A percentile compares a stretch with the other conserved stretches of the same genome.
Evolutionary conservation across 441 rosid genomes (phyloP).

Genomic region (Pelargonium citronellum): DNA sequence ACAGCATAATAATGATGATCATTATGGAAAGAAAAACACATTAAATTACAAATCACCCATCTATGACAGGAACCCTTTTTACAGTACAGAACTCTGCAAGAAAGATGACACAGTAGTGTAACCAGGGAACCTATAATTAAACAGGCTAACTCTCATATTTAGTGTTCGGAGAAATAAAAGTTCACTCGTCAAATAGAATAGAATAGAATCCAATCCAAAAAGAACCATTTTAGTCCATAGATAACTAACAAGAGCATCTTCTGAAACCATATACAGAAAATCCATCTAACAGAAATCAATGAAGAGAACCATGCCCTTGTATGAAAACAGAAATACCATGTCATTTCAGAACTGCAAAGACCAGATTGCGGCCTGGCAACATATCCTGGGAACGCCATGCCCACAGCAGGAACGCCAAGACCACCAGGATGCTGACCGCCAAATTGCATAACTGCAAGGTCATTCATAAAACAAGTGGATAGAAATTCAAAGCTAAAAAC

Average conservation of each 20-base stretch:
- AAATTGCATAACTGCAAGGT: conserved; percentile 71
- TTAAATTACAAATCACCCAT: neutral
- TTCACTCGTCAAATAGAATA: neutral
- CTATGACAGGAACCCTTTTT: neutral
- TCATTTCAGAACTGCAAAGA: conserved; percentile 83
- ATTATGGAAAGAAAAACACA: neutral
- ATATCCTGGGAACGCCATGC: conserved; percentile 99
- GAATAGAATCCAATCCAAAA: neutral
- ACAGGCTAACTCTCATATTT: neutral
- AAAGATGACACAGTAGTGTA: neutral
- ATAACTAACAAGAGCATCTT: neutral
- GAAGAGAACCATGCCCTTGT: neutral
- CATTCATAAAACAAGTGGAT: conserved; percentile 16
- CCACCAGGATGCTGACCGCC: conserved; percentile 90
- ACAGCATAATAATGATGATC: conserved; percentile 19
- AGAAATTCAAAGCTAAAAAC: neutral
- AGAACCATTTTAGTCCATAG: neutral
- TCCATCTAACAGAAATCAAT: no score
- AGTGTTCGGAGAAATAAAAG: neutral
- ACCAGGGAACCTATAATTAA: neutral
- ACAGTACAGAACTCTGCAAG: neutral
- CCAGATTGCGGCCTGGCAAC: conserved; percentile 85
- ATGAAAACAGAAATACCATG: conserved; percentile 52
- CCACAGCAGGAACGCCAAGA: conserved; percentile 78
- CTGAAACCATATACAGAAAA: neutral